These are phyloP conservation scores for Aspergillus haitiensis DNA, from an alignment of 495 filamentous ascomycete species.

Conservation along the genomic window DNA sequence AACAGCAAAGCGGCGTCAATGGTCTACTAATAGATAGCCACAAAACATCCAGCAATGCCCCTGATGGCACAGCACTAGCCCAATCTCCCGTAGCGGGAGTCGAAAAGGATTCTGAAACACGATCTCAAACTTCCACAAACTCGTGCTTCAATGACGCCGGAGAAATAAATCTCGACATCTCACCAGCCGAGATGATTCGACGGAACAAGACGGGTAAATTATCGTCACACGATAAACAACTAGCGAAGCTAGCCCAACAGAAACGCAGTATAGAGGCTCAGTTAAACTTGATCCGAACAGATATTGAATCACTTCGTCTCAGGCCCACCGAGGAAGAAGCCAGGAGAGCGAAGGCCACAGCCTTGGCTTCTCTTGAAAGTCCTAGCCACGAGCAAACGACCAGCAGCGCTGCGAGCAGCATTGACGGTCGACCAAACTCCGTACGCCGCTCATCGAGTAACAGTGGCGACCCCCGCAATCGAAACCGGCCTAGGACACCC, in stretches of 20 bases:
- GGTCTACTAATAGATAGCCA: constrained; percentile 11
- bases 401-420: constrained; percentile 23
- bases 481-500: constrained; percentile 4
- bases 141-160: constrained; percentile 27
- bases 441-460: constrained; percentile 5
- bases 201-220: constrained; percentile 37
- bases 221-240: constrained; percentile 67
- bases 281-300: constrained; percentile 49
- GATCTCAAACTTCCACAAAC: constrained; percentile 28
- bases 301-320: constrained; percentile 41
- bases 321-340: constrained; percentile 38
- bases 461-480: constrained; percentile 20
- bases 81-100: background rate
- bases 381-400: constrained; percentile 18
- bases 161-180: constrained; percentile 26
- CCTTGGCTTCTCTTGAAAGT: constrained; percentile 15
- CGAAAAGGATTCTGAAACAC: constrained; percentile 23
- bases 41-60: constrained; percentile 13
- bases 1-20: constrained; percentile 17
- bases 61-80: background rate
- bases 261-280: constrained; percentile 71
- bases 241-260: constrained; percentile 70
- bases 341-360: constrained; percentile 40
- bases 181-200: constrained; percentile 29
- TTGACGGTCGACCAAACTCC: constrained; percentile 3